Conservation (phyloP, 805 yeast species). For the Schizosaccharomyces cryophilus region DNA sequence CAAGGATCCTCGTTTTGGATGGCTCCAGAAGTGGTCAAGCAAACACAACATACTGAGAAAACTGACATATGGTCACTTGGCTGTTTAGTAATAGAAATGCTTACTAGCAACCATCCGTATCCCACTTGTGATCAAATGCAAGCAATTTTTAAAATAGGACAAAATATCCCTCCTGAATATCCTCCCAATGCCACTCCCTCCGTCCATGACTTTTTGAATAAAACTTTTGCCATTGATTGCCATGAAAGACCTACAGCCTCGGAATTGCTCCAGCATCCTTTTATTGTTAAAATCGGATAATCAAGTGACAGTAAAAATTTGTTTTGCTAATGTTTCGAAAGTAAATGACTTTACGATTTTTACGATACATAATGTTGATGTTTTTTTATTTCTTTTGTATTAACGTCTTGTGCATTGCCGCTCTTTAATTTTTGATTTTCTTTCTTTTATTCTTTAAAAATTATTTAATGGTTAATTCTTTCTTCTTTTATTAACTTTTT, state of each 20-base stretch:
- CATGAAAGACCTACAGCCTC: constrained; percentile 49
- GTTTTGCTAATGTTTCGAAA: background rate
- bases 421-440: no score
- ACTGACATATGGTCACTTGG: constrained; percentile 97
- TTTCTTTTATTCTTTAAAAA: no score
- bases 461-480: no score
- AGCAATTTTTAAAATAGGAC: constrained; percentile 84
- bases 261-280: constrained; percentile 41
- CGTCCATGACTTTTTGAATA: constrained; percentile 37
- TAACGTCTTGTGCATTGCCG: no score
- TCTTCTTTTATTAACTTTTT: no score
- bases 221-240: constrained; percentile 55
- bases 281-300: constrained; percentile 11
- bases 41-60: constrained; percentile 67
- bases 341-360: no score
- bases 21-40: constrained; percentile 98
- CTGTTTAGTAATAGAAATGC: constrained; percentile 80
- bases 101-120: constrained; percentile 87
- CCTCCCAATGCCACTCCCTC: constrained; percentile 42
- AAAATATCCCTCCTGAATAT: constrained; percentile 47
- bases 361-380: no score
- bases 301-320: no score
- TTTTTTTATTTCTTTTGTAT: no score
- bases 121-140: constrained; percentile 92
- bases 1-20: constrained; percentile 97